Evolutionary conservation across 164 flowering plant species (phyloP), one percentile per base, ranked within the genome.

Genomic region (Magnolia changhungtana): DNA sequence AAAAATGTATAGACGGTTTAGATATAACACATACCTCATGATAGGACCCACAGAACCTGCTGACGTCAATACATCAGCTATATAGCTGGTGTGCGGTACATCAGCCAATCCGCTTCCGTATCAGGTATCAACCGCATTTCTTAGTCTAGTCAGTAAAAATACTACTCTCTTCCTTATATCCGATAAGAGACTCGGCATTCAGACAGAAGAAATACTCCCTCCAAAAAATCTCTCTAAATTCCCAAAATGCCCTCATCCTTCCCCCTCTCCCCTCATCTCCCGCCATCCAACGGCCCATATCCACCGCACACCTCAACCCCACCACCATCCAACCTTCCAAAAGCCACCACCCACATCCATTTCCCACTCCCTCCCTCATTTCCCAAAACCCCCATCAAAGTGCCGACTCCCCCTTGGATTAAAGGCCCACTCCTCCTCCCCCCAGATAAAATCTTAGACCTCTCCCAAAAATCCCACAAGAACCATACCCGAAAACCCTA

Each of bases 341-440:
- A 14, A 14, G 7, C 16, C 72, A 8, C 11, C 24, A 29, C 49
- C 7, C 55, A 20, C 21, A 50, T 29, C 71, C 69, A 23, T 37
- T 11, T 14, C 16, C 71, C 11, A 4, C 45, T 2, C 1, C 37
- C 18, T 37, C 75, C 68, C 67, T 45, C 51, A 14, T n/a, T 45
- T 3, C 23, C 9, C 23, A 19, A 65, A n/a, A 65, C 20, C n/a
- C 50, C n/a, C 51, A 55, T 86, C 49, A 91, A 88, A 80, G 79
- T 86, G 81, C 96, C 95, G n/a, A 88, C 95, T 8, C 85, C 98
- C 55, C 98, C 97, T 52, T 90, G 98, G 98, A 90, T 93, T 91
- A 86, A 73, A 45, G 81, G 81, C 63, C 93, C 92, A 27, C 85
- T 89, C 31, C 80, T 90, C 72, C 83, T 89, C 59, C 88, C 85